Base-by-base conservation (phyloP, 176 grass and related monocot genomes). In the maize (Zea mays) region DNA sequence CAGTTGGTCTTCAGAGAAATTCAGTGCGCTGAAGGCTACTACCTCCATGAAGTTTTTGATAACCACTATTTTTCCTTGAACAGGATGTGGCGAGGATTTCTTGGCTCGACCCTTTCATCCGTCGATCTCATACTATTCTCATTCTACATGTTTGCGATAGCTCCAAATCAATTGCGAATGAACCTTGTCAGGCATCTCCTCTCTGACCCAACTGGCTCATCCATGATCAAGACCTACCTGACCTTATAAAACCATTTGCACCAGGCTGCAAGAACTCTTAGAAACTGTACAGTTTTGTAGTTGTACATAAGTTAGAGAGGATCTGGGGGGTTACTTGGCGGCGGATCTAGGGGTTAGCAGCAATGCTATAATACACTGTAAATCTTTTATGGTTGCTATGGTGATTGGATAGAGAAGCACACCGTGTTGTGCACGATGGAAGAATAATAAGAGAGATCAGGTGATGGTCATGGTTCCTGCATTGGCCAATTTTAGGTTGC, bases 1-100 rank as follows among this genome's bases (percentile, higher is more conserved):
- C 36, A 56, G 4, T 70, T 1, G 9, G 40, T 40, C 72, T 72
- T 4, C 16, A 48, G 35, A 37, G 10, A 27, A 65, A 35, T 78
- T 49, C 41, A 48, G 8, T 65, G 38, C 14, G 17, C 0, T 59
- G 12, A 65, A 67, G 48, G 15, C 12, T 39, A 45, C 19, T 5
- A 16, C 55, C 51, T 67, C 19, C 3, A 44, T 8, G 33, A 73
- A 12, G 9, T 61, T 71, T 71, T 17, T 65, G 17, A 58, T 36
- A 17, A 65, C n/a, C 4, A 35, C 79, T 59, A n/a, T 57, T 69
- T 84, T 76, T 55, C 39, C 21, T 34, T 83, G 4, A 19, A 74
- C 89, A 99, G 96, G 96, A 99, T 99, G 96, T 99, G 92, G 92
- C 86, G 75, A 73, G 96, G 96, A 82, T 99, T 99, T 81, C 84